phyloP scores from a whole-genome alignment of 148 eudicot species.

The Agrostemma githago region DNA sequence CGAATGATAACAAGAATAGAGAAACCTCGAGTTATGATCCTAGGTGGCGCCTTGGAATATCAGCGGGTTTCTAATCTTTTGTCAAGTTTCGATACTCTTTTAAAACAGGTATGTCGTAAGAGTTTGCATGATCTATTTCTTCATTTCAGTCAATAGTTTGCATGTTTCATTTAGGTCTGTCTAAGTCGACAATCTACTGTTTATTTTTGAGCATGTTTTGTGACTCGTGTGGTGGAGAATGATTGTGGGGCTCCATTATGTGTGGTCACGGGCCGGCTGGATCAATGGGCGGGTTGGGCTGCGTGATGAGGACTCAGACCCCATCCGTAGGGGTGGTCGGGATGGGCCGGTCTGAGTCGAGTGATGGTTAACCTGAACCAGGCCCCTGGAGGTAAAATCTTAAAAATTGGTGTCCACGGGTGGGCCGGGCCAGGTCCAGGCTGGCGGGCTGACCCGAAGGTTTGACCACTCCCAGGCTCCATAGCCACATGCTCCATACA shows the following conservation, averaged over 20 bases:
- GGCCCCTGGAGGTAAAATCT: no score
- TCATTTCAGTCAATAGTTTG: neutral
- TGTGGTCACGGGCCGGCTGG: no score
- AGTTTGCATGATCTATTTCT: neutral
- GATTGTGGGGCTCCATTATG: neutral
- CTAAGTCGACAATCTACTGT: neutral
- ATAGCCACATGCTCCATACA: neutral
- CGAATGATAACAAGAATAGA: slow-evolving; percentile 81
- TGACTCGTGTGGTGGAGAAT: neutral
- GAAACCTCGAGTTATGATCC: slow-evolving; percentile 79
- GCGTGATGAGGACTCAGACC: no score
- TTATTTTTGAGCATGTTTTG: neutral
- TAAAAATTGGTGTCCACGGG: no score
- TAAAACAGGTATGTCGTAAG: slow-evolving; percentile 65
- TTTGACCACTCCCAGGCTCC: no score
- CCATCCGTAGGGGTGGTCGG: no score
- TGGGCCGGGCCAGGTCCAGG: no score
- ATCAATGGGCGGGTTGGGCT: no score
- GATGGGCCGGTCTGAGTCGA: no score
- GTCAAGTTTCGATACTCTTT: slow-evolving; percentile 87
- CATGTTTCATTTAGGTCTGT: neutral
- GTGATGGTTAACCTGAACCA: no score
- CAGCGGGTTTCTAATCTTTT: slow-evolving; percentile 82
- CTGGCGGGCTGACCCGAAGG: no score
- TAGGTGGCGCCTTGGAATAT: slow-evolving; percentile 95